These are phyloP conservation scores for Oryza rufipogon DNA, from an alignment of 176 grass and related monocot genomes.

Conservation along the genomic window DNA sequence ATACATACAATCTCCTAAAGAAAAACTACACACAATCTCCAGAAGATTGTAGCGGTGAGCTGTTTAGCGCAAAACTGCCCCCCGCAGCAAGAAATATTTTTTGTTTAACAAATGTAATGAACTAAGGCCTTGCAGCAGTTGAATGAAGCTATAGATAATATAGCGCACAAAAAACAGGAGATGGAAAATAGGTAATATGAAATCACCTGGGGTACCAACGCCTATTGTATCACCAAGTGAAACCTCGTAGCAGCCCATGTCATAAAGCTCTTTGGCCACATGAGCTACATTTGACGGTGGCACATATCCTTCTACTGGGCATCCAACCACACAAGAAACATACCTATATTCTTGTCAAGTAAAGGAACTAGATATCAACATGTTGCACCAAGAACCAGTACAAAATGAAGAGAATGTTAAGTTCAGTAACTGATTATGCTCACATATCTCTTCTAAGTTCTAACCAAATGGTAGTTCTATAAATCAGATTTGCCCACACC, in stretches of 20 bases:
- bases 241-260: constrained; percentile 96
- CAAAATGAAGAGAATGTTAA: not conserved
- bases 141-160: not conserved
- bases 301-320: constrained; percentile 78
- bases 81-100: not conserved
- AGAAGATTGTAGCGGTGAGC: not conserved
- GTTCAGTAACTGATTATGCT: not conserved
- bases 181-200: constrained; percentile 1
- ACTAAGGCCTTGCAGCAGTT: not conserved
- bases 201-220: constrained; percentile 88
- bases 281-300: constrained; percentile 79
- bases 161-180: not conserved
- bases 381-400: not conserved
- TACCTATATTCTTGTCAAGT: constrained; percentile 53
- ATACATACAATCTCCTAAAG: not conserved
- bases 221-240: constrained; percentile 97
- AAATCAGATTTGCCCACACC: not conserved
- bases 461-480: constrained; percentile 7
- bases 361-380: constrained; percentile 34
- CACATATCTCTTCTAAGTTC: constrained; percentile 14
- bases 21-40: not conserved
- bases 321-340: constrained; percentile 86
- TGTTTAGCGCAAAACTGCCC: not conserved
- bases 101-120: not conserved
- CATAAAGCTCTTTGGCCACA: constrained; percentile 92